Evolutionary conservation across 352 stramenopile genomes (phyloP).

Genomic region (Phytopythium ostracodes): DNA sequence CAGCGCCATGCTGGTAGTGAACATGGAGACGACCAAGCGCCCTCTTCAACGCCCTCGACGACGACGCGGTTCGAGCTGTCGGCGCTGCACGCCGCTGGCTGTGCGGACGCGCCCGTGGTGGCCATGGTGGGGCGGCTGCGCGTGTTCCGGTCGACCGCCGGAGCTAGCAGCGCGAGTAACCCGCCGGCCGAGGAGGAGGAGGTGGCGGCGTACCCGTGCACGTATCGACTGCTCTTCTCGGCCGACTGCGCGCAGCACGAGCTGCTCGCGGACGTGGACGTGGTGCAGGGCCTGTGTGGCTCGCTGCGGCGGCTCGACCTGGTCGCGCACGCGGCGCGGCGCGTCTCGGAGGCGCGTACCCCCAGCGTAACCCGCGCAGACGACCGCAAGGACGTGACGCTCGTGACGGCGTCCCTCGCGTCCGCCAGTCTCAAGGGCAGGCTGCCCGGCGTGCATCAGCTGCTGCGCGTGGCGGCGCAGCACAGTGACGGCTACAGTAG

Average conservation of each 20-base stretch:
- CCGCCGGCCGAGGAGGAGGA: not conserved
- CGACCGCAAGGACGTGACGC: not conserved
- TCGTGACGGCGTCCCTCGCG: not conserved
- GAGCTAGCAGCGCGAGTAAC: not conserved
- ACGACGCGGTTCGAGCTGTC: conserved; percentile 6
- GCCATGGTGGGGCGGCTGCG: not conserved
- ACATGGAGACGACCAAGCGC: not conserved
- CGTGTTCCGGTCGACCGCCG: not conserved
- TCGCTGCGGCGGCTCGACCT: not conserved
- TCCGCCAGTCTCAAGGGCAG: not conserved
- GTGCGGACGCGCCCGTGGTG: not conserved
- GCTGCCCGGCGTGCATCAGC: conserved; percentile 3
- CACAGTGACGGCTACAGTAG: conserved; percentile 5
- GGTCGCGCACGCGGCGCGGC: not conserved
- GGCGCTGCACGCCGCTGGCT: not conserved
- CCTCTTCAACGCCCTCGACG: not conserved
- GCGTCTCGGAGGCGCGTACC: not conserved
- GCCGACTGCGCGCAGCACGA: conserved; percentile 2
- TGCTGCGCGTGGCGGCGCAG: conserved; percentile 1
- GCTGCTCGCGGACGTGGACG: conserved; percentile 1
- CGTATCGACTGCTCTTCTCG: conserved; percentile 4
- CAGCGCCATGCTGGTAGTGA: not conserved
- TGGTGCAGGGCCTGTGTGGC: not conserved
- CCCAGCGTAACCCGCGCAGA: not conserved
- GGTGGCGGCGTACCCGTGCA: not conserved